These are phyloP conservation scores for Penicillium sclerotiorum DNA, from an alignment of 2,329 filamentous ascomycete genomes.

Conservation along the genomic window DNA sequence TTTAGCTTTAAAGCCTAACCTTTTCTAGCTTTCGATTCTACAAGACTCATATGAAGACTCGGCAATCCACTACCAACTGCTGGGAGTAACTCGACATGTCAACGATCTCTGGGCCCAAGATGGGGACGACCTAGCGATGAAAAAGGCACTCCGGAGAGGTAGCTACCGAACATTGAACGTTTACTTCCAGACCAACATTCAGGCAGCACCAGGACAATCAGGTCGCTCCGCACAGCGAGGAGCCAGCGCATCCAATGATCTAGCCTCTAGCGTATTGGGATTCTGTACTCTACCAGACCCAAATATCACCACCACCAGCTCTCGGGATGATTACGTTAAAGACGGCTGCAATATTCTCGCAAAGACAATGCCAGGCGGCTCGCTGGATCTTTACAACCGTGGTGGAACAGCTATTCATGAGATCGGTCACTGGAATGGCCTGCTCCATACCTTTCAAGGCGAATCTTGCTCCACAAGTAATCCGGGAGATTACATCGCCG, in stretches of 20 bases:
- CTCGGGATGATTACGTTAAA: conserved; percentile 45
- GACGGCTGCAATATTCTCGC: conserved; percentile 62
- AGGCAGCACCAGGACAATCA: conserved; percentile 26
- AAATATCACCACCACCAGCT: conserved; percentile 42
- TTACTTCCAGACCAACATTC: conserved; percentile 61
- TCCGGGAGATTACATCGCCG: conserved; percentile 47
- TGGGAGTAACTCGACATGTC: conserved; percentile 52
- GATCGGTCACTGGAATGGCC: conserved; percentile 51
- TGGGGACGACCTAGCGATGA: conserved; percentile 54
- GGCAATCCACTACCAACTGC: conserved; percentile 54
- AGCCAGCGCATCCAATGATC: conserved; percentile 13
- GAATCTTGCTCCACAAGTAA: conserved; percentile 37
- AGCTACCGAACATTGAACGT: conserved; percentile 59
- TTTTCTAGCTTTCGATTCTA: conserved; percentile 36
- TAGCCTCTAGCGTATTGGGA: conserved; percentile 49
- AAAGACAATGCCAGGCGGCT: conserved; percentile 58
- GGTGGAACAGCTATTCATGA: conserved; percentile 52
- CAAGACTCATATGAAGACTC: conserved; percentile 51
- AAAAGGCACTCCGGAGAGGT: conserved; percentile 55
- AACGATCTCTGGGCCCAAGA: conserved; percentile 60
- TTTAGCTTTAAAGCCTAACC: neutral
- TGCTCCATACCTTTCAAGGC: conserved; percentile 50
- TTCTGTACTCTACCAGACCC: conserved; percentile 56
- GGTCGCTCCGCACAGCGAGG: conserved; percentile 28
- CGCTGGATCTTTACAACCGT: conserved; percentile 51